These are phyloP conservation scores for Przewalskia tangutica DNA, from an alignment of 257 asterid species.

Conservation along the genomic window DNA sequence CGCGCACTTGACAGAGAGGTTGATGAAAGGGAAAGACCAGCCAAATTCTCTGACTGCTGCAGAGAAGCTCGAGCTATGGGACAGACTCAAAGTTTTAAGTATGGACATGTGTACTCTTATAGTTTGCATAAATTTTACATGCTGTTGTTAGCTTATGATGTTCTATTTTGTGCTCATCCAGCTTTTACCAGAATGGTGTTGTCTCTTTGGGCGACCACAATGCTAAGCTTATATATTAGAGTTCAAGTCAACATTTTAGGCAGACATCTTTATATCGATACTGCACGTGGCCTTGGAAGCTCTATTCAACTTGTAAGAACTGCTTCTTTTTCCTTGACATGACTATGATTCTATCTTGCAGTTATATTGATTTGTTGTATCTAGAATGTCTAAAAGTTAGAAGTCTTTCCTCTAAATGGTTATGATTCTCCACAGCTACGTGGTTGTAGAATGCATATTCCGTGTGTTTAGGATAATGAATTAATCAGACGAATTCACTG, in stretches of 20 bases:
- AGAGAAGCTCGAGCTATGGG: constrained; percentile 92
- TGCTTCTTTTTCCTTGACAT: constrained; percentile 1
- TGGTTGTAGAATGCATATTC: background rate
- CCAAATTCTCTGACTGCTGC: constrained; percentile 51
- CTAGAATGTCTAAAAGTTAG: background rate
- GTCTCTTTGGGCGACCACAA: constrained; percentile 75
- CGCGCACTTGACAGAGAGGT: constrained; percentile 57
- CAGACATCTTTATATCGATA: constrained; percentile 87
- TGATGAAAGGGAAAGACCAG: constrained; percentile 75
- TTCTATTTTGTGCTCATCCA: constrained; percentile 16
- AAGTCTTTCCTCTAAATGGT: background rate
- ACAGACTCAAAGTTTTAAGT: constrained; percentile 75
- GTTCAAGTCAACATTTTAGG: constrained; percentile 96
- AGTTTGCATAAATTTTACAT: background rate
- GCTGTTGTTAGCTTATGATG: background rate
- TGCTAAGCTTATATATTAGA: constrained; percentile 71
- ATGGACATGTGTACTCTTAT: constrained; percentile 1
- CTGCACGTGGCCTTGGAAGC: constrained; percentile 81
- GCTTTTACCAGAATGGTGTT: constrained; percentile 88
- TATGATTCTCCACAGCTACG: background rate
- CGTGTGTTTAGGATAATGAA: background rate
- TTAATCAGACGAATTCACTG: background rate
- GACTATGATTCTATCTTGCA: background rate
- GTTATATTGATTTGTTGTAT: background rate
- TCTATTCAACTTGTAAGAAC: constrained; percentile 66